These are phyloP conservation scores for Curvularia hawaiiensis DNA, from an alignment of 2,329 filamentous ascomycete genomes.

Conservation along the genomic window DNA sequence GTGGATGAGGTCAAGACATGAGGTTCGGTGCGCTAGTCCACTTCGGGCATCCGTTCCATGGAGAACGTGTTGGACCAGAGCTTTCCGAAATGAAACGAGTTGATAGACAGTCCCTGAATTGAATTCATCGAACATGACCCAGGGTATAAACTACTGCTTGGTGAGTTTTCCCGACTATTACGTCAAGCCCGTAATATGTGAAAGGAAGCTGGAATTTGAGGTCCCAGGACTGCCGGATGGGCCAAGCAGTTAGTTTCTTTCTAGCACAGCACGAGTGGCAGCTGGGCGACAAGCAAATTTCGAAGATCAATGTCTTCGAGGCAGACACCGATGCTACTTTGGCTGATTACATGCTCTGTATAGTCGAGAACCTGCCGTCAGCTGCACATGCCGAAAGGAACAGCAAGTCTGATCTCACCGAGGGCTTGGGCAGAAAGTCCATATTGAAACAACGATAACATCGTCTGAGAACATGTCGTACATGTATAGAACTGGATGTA, in stretches of 20 bases:
- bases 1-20: not conserved
- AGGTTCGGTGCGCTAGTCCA: not conserved
- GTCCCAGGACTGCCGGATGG: conserved; percentile 18
- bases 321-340: conserved; percentile 9
- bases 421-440: not conserved
- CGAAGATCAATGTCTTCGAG: conserved; percentile 19
- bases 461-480: not conserved
- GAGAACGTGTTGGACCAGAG: not conserved
- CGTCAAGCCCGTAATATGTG: no score
- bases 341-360: conserved; percentile 9
- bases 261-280: conserved; percentile 18
- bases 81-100: not conserved
- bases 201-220: not conserved
- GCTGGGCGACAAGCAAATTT: conserved; percentile 14
- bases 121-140: not conserved
- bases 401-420: not conserved
- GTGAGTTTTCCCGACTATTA: not conserved
- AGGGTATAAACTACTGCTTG: conserved; percentile 1
- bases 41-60: not conserved
- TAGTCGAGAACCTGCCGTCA: conserved; percentile 9
- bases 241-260: conserved; percentile 16
- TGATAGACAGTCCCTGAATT: not conserved
- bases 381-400: not conserved
- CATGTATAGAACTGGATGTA: not conserved
- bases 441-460: not conserved